A percentile compares a stretch with the other conserved stretches of the same genome.
phyloP scores from a whole-genome alignment of 75 land plant genomes.

The Pinus taeda region DNA sequence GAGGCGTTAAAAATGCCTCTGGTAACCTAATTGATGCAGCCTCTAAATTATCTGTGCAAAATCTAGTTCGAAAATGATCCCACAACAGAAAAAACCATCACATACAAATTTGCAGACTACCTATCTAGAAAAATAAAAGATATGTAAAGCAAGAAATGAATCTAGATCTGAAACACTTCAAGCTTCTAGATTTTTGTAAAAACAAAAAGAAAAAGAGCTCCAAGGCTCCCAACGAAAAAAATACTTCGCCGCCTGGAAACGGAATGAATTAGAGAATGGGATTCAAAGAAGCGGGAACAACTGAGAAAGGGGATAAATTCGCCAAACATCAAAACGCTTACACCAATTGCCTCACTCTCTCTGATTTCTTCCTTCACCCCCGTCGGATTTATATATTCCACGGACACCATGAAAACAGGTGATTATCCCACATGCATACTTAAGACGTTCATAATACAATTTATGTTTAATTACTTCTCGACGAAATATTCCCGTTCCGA shows the following conservation, averaged over 20 bases:
- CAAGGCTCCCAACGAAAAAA: slow-evolving; percentile 1
- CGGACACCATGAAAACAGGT: background rate
- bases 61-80: background rate
- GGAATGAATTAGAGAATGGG: slow-evolving; percentile 7
- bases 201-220: background rate
- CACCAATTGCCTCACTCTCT: background rate
- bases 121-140: background rate
- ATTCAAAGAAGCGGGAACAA: slow-evolving; percentile 10
- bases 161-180: background rate
- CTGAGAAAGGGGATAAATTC: slow-evolving; percentile 4
- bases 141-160: background rate
- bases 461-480: background rate
- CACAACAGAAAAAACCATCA: background rate
- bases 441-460: background rate
- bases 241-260: background rate
- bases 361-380: background rate
- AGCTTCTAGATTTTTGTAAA: background rate
- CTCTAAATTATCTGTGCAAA: background rate
- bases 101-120: background rate
- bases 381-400: background rate
- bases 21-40: background rate
- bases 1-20: slow-evolving; percentile 5
- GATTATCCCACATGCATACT: too few species aligned
- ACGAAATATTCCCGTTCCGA: background rate
- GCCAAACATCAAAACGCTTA: background rate